phyloP scores from a whole-genome alignment of 192 early-diverging fungal genomes.

The Chytriomyces hyalinus region DNA sequence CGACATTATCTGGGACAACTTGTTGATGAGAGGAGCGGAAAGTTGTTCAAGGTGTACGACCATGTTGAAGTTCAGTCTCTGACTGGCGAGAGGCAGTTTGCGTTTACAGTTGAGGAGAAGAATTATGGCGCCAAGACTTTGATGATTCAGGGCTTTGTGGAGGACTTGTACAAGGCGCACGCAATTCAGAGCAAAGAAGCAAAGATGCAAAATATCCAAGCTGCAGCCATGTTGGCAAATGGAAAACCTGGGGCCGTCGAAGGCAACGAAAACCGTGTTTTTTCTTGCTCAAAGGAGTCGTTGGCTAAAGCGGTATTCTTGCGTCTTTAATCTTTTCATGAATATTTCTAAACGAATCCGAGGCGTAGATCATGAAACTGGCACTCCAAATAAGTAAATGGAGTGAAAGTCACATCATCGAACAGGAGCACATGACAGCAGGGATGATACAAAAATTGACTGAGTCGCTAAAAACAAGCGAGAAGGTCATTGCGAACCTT shows the following conservation, averaged over 20 bases:
- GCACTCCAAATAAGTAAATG: conserved; percentile 52
- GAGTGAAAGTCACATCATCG: conserved; percentile 47
- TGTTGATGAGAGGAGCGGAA: conserved; percentile 56
- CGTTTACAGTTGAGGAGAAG: conserved; percentile 51
- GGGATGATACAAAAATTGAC: conserved; percentile 43
- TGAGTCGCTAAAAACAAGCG: conserved; percentile 51
- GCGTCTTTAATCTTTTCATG: neutral
- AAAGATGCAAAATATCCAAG: conserved; percentile 13
- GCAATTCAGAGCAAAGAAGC: conserved; percentile 39
- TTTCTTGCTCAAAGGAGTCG: conserved; percentile 53
- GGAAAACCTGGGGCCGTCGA: neutral
- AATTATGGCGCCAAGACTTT: conserved; percentile 51
- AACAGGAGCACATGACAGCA: conserved; percentile 54
- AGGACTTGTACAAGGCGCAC: conserved; percentile 51
- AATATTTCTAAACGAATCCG: neutral
- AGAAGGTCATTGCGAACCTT: conserved; percentile 46
- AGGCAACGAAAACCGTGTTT: conserved; percentile 45
- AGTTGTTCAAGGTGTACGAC: conserved; percentile 56
- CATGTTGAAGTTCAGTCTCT: conserved; percentile 42
- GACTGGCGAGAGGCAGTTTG: conserved; percentile 44
- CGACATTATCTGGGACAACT: conserved; percentile 48
- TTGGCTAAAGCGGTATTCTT: conserved; percentile 45
- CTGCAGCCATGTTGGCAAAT: neutral
- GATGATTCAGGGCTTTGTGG: conserved; percentile 54
- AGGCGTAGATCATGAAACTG: conserved; percentile 42